These are phyloP conservation scores for Euptelea pleiosperma DNA, from an alignment of 164 flowering plant genomes.

Conservation along the genomic window DNA sequence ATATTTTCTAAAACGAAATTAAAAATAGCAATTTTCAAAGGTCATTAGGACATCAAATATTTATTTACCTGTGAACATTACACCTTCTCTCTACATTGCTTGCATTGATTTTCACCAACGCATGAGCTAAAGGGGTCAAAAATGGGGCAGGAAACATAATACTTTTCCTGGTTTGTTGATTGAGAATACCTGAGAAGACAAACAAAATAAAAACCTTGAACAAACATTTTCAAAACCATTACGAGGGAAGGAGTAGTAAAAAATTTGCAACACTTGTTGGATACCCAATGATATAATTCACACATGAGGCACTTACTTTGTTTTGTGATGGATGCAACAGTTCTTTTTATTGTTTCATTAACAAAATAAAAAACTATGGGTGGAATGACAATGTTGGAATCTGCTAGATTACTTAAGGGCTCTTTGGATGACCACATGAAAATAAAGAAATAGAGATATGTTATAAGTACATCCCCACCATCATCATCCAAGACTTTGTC, in stretches of 20 bases:
- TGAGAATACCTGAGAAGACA: conserved; percentile 17
- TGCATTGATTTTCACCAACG: not conserved
- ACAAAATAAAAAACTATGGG: too few relatives aligned
- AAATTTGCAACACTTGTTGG: too few relatives aligned
- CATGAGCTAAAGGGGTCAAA: conserved; percentile 3
- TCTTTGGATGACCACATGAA: too few relatives aligned
- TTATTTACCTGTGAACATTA: conserved; percentile 24
- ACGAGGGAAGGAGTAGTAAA: too few relatives aligned
- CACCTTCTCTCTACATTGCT: conserved; percentile 4
- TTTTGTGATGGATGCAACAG: not conserved
- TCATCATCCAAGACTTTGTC: too few relatives aligned
- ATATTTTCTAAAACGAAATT: too few relatives aligned
- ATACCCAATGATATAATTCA: not conserved
- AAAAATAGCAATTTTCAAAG: not conserved
- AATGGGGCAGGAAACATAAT: conserved; percentile 4
- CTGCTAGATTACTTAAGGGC: too few relatives aligned
- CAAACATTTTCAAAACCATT: not conserved
- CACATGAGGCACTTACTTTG: not conserved
- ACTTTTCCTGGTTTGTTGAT: conserved; percentile 6
- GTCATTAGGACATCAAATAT: not conserved
- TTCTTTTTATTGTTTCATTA: too few relatives aligned
- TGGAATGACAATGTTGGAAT: too few relatives aligned
- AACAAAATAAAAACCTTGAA: not conserved
- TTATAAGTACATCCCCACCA: too few relatives aligned
- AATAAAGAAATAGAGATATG: too few relatives aligned